phyloP scores from a whole-genome alignment of 1,284 basidiomycete species.

The Pascua sp. region DNA sequence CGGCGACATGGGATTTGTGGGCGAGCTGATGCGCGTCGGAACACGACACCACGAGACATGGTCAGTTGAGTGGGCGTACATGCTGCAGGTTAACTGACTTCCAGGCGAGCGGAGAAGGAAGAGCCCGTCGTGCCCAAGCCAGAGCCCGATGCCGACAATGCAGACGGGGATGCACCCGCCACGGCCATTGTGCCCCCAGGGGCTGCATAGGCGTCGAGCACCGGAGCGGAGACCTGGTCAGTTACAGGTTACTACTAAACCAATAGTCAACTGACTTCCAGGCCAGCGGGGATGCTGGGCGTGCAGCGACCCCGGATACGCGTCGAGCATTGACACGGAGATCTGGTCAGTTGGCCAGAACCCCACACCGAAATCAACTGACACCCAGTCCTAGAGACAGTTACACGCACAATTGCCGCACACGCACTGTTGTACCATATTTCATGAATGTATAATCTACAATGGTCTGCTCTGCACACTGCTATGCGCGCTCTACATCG shows the following conservation, averaged over 20 bases:
- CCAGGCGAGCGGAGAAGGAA: slow-evolving; percentile 8
- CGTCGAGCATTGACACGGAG: too few species aligned
- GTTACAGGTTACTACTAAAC: too few species aligned
- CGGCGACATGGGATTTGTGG: slow-evolving; percentile 34
- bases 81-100: background rate
- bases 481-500: background rate
- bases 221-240: too few species aligned
- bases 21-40: slow-evolving; percentile 35
- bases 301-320: too few species aligned
- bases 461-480: background rate
- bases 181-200: background rate
- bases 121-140: background rate
- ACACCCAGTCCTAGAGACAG: too few species aligned
- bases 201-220: background rate
- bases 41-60: slow-evolving; percentile 43
- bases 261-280: slow-evolving; percentile 7
- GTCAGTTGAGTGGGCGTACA: too few species aligned
- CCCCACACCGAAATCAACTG: too few species aligned
- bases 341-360: too few species aligned
- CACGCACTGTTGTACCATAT: slow-evolving; percentile 17
- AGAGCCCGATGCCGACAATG: background rate
- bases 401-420: too few species aligned
- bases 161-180: background rate
- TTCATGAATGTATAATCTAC: slow-evolving; percentile 14
- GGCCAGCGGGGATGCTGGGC: too few species aligned